A percentile compares a stretch with the other conserved stretches of the same genome.
Evolutionary conservation across 192 early-diverging fungal genomes (phyloP).

Genomic region (Coemansia sp.): DNA sequence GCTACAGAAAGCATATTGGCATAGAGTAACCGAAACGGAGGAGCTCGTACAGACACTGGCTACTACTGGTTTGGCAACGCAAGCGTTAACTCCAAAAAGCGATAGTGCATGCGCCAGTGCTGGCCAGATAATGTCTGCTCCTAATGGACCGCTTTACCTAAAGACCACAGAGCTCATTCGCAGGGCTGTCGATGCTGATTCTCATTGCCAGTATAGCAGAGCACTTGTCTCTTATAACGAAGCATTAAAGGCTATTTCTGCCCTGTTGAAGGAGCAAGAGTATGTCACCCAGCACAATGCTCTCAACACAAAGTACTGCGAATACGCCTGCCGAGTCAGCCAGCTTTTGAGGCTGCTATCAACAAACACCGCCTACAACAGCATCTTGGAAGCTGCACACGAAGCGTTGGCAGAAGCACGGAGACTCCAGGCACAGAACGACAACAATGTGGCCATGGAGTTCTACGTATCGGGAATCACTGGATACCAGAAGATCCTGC

Average conservation of each 20-base stretch:
- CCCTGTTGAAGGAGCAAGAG: slow-evolving; percentile 12
- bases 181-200: slow-evolving; percentile 43
- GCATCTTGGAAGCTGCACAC: slow-evolving; percentile 20
- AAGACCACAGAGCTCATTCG: slow-evolving; percentile 36
- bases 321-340: slow-evolving; percentile 37
- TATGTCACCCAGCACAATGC: slow-evolving; percentile 9
- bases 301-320: slow-evolving; percentile 38
- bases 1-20: too few relatives aligned
- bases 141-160: slow-evolving; percentile 22
- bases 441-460: slow-evolving; percentile 17
- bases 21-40: too few relatives aligned
- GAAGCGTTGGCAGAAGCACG: slow-evolving; percentile 23
- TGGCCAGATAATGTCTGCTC: slow-evolving; percentile 20
- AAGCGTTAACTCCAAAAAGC: not conserved
- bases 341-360: slow-evolving; percentile 23
- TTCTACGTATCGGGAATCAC: slow-evolving; percentile 32
- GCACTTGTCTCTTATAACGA: slow-evolving; percentile 37
- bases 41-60: not conserved
- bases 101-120: not conserved
- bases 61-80: not conserved
- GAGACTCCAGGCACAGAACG: slow-evolving; percentile 5
- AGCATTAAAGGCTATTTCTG: slow-evolving; percentile 25
- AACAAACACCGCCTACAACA: slow-evolving; percentile 6
- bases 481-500: slow-evolving; percentile 38
- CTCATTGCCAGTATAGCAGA: slow-evolving; percentile 8